Conservation (phyloP, 208 protist genomes). For the Leishmania martiniquensis region DNA sequence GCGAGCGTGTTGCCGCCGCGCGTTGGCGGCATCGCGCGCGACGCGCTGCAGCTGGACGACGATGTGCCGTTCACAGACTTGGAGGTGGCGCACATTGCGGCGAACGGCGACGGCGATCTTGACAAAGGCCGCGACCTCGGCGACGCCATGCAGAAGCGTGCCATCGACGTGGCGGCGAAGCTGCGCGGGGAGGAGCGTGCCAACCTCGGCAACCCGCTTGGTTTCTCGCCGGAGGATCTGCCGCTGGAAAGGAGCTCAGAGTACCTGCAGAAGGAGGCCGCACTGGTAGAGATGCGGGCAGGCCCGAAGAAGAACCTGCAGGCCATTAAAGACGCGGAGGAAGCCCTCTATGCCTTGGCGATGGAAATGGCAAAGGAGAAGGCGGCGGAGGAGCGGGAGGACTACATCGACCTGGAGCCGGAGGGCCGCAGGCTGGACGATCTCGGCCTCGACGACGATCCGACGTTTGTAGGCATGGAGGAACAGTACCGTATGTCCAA, state of each 20-base stretch:
- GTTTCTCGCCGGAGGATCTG: slow-evolving; percentile 69
- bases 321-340: slow-evolving; percentile 39
- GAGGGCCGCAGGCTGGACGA: slow-evolving; percentile 56
- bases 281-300: slow-evolving; percentile 44
- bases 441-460: slow-evolving; percentile 62
- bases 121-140: slow-evolving; percentile 49
- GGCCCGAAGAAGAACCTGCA: slow-evolving; percentile 52
- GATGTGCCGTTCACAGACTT: slow-evolving; percentile 76
- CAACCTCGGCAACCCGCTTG: slow-evolving; percentile 57
- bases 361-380: slow-evolving; percentile 62
- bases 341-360: slow-evolving; percentile 49
- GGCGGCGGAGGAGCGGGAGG: slow-evolving; percentile 55
- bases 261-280: slow-evolving; percentile 61
- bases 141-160: slow-evolving; percentile 72
- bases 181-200: slow-evolving; percentile 64
- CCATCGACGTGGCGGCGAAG: slow-evolving; percentile 60
- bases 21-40: slow-evolving; percentile 51
- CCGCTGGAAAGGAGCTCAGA: slow-evolving; percentile 53
- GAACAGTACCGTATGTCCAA: slow-evolving; percentile 62
- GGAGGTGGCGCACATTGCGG: slow-evolving; percentile 63
- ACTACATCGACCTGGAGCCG: slow-evolving; percentile 71
- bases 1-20: slow-evolving; percentile 39
- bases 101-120: slow-evolving; percentile 56
- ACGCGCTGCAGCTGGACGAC: slow-evolving; percentile 67
- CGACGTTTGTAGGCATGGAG: slow-evolving; percentile 67